Evolutionary conservation across 208 protist genomes (phyloP), one percentile per base, ranked within the genome.

Genomic region (Crithidia fasciculata): DNA sequence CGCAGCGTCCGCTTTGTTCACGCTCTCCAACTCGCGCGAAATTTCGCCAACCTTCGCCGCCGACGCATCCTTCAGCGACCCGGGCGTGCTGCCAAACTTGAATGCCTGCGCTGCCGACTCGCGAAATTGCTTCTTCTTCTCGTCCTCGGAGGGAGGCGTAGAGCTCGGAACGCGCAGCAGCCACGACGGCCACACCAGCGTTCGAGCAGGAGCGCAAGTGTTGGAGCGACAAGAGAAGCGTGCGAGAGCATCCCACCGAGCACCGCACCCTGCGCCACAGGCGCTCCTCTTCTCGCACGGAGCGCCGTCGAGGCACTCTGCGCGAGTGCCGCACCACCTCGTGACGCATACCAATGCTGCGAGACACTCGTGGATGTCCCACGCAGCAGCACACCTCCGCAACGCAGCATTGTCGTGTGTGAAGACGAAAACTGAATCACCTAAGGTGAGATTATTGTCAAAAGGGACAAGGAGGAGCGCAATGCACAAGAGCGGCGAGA

Each of bases 181-280:
- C 74, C 68, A 61, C 62, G 74, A 80, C 13, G 67, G 56, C 40
- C 68, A 74, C 36, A 74, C 62, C 36, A 74, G 37, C 28, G 74
- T 65, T 39, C 74, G 62, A 15, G 61, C 68, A 2, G 68, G 41
- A 8, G 9, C 45, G 36, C 13, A 61, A 5, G 53, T 66, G 37
- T 9, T 50, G 53, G 40, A 63, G 70, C 37, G 18, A 70, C 16
- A 52, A 76, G 8, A 37, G 41, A 41, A 19, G 44, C 36, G 9
- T 53, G 44, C 54, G 36, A 7, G 5, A 45, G 36, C 9, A 62
- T 47, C 5, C 16, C 53, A 8, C 3, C 9, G n/a, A 49, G 6
- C n/a, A 18, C 19, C 8, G 61, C 28, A 28, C 45, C 52, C 41
- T 44, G 60, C 28, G 13, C n/a, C 5, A 58, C n/a, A 36, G 28